Conservation (phyloP, 331 rosid genomes). For the Erythrophleum ivorense region DNA sequence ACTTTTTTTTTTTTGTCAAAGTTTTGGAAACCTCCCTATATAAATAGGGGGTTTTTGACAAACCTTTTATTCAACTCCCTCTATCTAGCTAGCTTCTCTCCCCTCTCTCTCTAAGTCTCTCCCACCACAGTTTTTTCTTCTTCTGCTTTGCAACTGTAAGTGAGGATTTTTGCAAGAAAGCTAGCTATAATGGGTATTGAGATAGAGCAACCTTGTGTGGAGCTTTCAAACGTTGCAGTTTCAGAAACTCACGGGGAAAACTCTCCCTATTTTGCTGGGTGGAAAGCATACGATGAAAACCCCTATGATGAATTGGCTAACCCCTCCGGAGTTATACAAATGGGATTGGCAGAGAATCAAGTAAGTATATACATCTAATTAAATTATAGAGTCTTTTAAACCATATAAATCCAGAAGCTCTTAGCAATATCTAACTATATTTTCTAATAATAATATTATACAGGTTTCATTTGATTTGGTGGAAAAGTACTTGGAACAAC, state of each 20-base stretch:
- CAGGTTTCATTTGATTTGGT: constrained; percentile 93
- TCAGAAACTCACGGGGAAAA: constrained; percentile 94
- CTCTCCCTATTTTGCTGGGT: constrained; percentile 95
- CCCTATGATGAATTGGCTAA: constrained; percentile 73
- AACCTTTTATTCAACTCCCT: constrained; percentile 39
- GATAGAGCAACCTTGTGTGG: constrained; percentile 55
- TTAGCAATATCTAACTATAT: not conserved
- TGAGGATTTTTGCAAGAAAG: constrained; percentile 25
- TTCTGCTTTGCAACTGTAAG: constrained; percentile 24
- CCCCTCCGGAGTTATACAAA: constrained; percentile 82
- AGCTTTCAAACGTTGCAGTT: constrained; percentile 68
- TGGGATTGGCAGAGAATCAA: constrained; percentile 98
- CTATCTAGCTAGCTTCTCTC: constrained; percentile 6
- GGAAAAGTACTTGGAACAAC: constrained; percentile 69
- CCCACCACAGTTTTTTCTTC: constrained; percentile 36
- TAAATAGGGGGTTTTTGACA: constrained; percentile 40
- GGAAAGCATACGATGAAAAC: constrained; percentile 92
- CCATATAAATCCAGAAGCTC: not conserved
- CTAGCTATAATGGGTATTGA: constrained; percentile 60
- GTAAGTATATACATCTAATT: constrained; percentile 46
- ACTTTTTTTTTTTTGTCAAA: constrained; percentile 16
- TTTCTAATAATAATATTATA: not conserved
- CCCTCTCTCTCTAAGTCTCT: constrained; percentile 26
- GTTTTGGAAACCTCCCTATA: constrained; percentile 42
- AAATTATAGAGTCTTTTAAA: not conserved